Percentiles rank a stretch among this genome's conserved stretches.
Evolutionary conservation across 495 filamentous ascomycete species (phyloP).

Genomic region (Penicillium manginii): DNA sequence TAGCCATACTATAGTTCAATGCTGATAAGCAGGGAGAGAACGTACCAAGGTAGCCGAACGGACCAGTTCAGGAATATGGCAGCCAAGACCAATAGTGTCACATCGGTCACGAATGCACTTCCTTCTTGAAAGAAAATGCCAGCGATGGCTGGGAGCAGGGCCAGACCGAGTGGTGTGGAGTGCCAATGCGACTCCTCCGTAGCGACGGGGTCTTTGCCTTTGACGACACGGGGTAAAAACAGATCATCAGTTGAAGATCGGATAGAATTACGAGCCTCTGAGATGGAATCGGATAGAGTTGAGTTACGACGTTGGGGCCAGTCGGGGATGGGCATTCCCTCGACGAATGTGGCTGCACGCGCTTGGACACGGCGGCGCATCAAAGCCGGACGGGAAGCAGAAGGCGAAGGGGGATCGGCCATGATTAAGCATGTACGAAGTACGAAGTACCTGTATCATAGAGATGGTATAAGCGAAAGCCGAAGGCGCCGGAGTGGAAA

Average conservation of each 20-base stretch:
- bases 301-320: slow-evolving; percentile 67
- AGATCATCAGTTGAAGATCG: slow-evolving; percentile 74
- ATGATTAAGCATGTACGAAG: slow-evolving; percentile 11
- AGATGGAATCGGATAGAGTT: slow-evolving; percentile 71
- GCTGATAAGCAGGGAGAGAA: background rate
- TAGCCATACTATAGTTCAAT: too few species aligned
- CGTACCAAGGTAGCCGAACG: slow-evolving; percentile 84
- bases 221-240: slow-evolving; percentile 61
- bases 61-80: slow-evolving; percentile 94
- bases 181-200: slow-evolving; percentile 70
- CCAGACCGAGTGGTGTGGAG: slow-evolving; percentile 76
- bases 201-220: slow-evolving; percentile 24
- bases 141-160: slow-evolving; percentile 80
- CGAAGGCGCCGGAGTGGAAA: background rate
- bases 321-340: slow-evolving; percentile 26
- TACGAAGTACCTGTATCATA: too few species aligned
- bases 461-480: background rate
- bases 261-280: slow-evolving; percentile 67
- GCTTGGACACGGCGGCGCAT: slow-evolving; percentile 46
- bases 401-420: slow-evolving; percentile 23
- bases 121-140: slow-evolving; percentile 88
- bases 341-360: slow-evolving; percentile 47
- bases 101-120: slow-evolving; percentile 77
- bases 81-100: slow-evolving; percentile 75
- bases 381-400: slow-evolving; percentile 11